Base-by-base conservation (phyloP, 1,139 yeast genomes). In the Zygosaccharomyces pseudobailii region DNA sequence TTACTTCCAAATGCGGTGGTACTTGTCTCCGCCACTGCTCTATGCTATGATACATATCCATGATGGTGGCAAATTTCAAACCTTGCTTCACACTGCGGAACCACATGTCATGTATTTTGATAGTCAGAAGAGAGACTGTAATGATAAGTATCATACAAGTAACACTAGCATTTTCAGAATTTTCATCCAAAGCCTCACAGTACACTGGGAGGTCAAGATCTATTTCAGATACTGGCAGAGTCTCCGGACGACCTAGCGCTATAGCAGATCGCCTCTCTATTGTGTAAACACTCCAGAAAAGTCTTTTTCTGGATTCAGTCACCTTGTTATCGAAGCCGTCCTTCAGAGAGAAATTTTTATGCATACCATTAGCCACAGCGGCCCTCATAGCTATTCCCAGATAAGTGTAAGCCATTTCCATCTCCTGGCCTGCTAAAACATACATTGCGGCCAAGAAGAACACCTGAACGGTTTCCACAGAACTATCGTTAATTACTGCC, bases 361-460 rank as follows among this genome's bases (percentile, higher is more conserved):
- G 47, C 45, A 45, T 45, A 23, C 47, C 47, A 41, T 45, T 45
- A n/a, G 47, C 47, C 17, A 45, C 47, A 25, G 47, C 47, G 2
- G 47, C 47, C 23, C 47, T 40, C 47, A 45, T 45, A 7, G 47
- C 47, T 21, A 45, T 40, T 10, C 47, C 47, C 34, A 40, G 27
- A 28, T 45, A 45, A 10, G 45, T 33, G 33, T 45, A 45, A 20
- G 47, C 47, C 45, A 33, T 45, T 28, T 45, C 47, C 40, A 45
- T 42, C 32, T 45, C 47, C 27, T 45, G 47, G 3, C 47, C 41
- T 3, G 47, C 47, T 41, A 45, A 23, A 3, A 45, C 47, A 24
- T 45, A 45, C 47, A 45, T 45, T 10, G 47, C 9, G 7, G 47
- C 47, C 45, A 45, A 22, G 36, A 45, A 45, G 22, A 45, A 45